A percentile compares a stretch with the other conserved stretches of the same genome.
These are phyloP conservation scores for Thelephora terrestris DNA, from an alignment of 1,284 basidiomycete species.

Conservation along the genomic window DNA sequence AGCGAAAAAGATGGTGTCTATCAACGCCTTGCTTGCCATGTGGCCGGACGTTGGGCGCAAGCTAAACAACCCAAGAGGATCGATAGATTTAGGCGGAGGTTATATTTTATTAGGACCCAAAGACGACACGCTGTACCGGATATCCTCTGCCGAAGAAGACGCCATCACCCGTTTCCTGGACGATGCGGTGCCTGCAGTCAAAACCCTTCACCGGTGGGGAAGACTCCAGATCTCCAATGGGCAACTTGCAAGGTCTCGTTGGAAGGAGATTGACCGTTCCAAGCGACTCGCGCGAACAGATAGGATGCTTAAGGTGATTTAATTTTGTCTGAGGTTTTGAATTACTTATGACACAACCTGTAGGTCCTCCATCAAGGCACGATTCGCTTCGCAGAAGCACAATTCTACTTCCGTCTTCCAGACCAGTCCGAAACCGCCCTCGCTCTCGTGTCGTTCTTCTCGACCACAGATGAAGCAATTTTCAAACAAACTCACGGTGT, in stretches of 20 bases:
- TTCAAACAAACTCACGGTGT: neutral
- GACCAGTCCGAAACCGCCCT: constrained; percentile 3
- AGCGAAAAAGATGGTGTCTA: constrained; percentile 7
- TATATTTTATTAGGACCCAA: constrained; percentile 3
- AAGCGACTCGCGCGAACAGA: constrained; percentile 9
- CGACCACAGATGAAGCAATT: constrained; percentile 10
- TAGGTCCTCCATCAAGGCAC: constrained; percentile 6
- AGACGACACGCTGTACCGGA: constrained; percentile 1
- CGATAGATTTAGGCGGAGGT: constrained; percentile 1
- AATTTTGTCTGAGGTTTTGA: neutral
- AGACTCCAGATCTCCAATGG: constrained; percentile 19
- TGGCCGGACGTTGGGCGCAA: constrained; percentile 9
- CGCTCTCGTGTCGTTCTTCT: constrained; percentile 15
- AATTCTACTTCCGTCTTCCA: constrained; percentile 16
- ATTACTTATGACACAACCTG: neutral
- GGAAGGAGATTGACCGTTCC: constrained; percentile 14
- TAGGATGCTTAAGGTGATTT: constrained; percentile 18
- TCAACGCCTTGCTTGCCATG: constrained; percentile 13
- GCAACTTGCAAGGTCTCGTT: constrained; percentile 18
- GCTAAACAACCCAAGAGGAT: neutral
- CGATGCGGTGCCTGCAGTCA: neutral
- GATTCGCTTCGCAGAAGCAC: constrained; percentile 14
- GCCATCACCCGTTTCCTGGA: neutral
- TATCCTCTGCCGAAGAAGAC: neutral
- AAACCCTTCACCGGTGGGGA: constrained; percentile 15